These are phyloP conservation scores for Pisolithus marmoratus DNA, from an alignment of 768 basidiomycete genomes.

Conservation along the genomic window DNA sequence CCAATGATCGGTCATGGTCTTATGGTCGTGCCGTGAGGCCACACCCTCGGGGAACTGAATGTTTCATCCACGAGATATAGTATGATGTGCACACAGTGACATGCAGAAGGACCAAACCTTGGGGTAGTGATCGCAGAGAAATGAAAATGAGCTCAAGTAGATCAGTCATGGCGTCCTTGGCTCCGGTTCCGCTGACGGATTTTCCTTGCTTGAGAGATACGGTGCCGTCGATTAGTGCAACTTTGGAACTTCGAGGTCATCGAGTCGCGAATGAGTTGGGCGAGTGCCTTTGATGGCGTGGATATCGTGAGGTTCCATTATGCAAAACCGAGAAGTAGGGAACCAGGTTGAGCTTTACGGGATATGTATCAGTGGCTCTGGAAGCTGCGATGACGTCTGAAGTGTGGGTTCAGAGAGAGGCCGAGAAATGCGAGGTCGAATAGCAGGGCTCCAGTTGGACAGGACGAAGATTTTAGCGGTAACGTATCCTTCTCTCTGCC, in stretches of 20 bases:
- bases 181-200: conserved; percentile 31
- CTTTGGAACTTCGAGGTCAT: conserved; percentile 58
- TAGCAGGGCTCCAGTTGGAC: background rate
- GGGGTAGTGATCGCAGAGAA: conserved; percentile 72
- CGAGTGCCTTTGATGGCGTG: conserved; percentile 47
- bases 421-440: background rate
- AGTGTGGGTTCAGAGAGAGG: background rate
- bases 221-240: conserved; percentile 27
- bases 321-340: background rate
- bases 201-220: conserved; percentile 49
- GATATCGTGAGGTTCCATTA: conserved; percentile 36
- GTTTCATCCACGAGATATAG: conserved; percentile 38
- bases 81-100: background rate
- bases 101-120: conserved; percentile 39
- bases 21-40: conserved; percentile 22
- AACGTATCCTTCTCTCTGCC: too few species aligned
- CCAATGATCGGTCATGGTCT: conserved; percentile 73
- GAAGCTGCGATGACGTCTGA: background rate
- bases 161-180: conserved; percentile 74
- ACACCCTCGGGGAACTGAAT: conserved; percentile 23
- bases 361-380: conserved; percentile 28
- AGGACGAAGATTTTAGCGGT: too few species aligned
- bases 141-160: conserved; percentile 83
- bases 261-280: conserved; percentile 52
- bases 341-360: conserved; percentile 3